Conservation (phyloP, 805 yeast species). For the Monosporozyma unispora region DNA sequence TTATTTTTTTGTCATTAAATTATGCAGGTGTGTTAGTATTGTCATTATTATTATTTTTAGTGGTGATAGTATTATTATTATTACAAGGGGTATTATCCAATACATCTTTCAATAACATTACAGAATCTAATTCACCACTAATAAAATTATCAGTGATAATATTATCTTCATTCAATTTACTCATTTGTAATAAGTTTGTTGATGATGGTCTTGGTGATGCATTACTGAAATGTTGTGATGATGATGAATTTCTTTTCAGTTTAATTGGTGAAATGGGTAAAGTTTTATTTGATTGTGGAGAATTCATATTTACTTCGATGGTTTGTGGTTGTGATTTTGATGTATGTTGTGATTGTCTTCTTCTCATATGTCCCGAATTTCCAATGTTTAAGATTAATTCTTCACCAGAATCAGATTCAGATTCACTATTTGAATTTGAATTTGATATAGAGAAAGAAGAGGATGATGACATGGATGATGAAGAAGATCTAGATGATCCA, state of each 20-base stretch:
- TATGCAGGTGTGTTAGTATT: neutral
- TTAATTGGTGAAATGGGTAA: neutral
- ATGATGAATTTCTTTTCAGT: neutral
- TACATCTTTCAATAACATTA: slow-evolving; percentile 1
- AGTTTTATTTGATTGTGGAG: neutral
- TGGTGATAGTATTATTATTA: neutral
- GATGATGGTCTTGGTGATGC: slow-evolving; percentile 1
- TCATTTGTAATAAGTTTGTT: slow-evolving; percentile 3
- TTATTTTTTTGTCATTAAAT: neutral
- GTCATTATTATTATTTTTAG: neutral
- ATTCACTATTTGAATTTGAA: neutral
- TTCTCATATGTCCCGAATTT: slow-evolving; percentile 12
- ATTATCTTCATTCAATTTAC: slow-evolving; percentile 2
- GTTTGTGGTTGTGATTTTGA: neutral
- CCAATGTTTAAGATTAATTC: slow-evolving; percentile 19
- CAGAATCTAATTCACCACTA: slow-evolving; percentile 2
- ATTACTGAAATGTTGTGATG: slow-evolving; percentile 1
- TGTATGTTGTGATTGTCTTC: slow-evolving; percentile 6
- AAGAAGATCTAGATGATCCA: slow-evolving; percentile 1
- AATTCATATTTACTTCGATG: neutral
- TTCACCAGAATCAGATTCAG: slow-evolving; percentile 7
- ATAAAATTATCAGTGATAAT: slow-evolving; percentile 1
- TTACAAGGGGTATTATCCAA: neutral
- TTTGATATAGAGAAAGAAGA: neutral
- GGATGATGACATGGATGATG: neutral